A percentile compares a stretch with the other conserved stretches of the same genome.
Evolutionary conservation across 1,139 yeast species (phyloP).

Genomic region (Fermentozyma sake): DNA sequence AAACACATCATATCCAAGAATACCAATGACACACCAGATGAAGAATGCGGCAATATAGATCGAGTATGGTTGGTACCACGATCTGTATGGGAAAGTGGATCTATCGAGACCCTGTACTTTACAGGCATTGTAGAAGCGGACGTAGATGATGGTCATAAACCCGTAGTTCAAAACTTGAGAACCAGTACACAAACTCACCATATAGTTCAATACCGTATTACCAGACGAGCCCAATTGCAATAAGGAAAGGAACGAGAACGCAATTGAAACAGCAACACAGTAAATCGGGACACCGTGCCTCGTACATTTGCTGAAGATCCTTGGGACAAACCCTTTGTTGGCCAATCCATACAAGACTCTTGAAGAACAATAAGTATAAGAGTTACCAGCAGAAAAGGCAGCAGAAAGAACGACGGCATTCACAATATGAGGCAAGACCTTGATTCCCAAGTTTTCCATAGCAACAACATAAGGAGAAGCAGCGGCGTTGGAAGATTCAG

Average conservation of each 20-base stretch:
- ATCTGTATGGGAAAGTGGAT: conserved; percentile 22
- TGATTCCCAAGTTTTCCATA: conserved; percentile 35
- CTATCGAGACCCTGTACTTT: conserved; percentile 36
- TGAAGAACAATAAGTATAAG: conserved; percentile 41
- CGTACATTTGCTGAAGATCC: conserved; percentile 33
- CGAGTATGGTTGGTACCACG: conserved; percentile 33
- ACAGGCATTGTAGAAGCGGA: conserved; percentile 57
- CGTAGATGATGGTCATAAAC: conserved; percentile 58
- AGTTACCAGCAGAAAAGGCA: conserved; percentile 44
- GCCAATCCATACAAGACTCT: conserved; percentile 40
- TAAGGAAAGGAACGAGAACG: conserved; percentile 36
- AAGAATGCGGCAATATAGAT: conserved; percentile 25
- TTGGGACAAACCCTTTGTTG: conserved; percentile 37
- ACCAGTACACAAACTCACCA: conserved; percentile 73
- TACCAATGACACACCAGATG: conserved; percentile 32
- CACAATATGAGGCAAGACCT: conserved; percentile 38
- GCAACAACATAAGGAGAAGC: conserved; percentile 45
- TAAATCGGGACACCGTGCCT: conserved; percentile 58
- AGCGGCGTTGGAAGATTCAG: conserved; percentile 22
- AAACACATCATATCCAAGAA: conserved; percentile 38
- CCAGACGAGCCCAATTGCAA: conserved; percentile 60
- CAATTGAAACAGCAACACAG: conserved; percentile 24
- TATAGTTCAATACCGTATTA: conserved; percentile 66
- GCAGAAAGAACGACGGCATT: conserved; percentile 33
- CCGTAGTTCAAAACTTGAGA: conserved; percentile 73